Evolutionary conservation across 1,284 basidiomycete genomes (phyloP).

Genomic region (Rhodotorula mucilaginosa): DNA sequence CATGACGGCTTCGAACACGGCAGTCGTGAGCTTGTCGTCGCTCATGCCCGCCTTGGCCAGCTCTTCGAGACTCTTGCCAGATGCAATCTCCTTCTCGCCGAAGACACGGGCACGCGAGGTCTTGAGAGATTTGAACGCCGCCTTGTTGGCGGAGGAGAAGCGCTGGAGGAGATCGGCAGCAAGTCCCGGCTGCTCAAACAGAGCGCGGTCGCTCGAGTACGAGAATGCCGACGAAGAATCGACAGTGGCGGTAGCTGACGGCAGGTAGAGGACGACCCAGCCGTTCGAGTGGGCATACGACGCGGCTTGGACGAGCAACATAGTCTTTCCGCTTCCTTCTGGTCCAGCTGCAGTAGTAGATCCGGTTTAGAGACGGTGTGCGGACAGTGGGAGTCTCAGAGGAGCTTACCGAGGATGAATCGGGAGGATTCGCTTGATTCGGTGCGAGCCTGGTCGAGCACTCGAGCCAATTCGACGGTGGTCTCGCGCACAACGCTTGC

Average conservation of each 20-base stretch:
- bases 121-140: slow-evolving; percentile 44
- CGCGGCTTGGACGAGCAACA: slow-evolving; percentile 73
- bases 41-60: slow-evolving; percentile 61
- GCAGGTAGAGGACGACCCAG: slow-evolving; percentile 88
- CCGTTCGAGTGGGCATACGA: slow-evolving; percentile 66
- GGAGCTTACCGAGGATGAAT: slow-evolving; percentile 22
- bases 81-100: slow-evolving; percentile 59
- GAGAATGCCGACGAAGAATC: slow-evolving; percentile 72
- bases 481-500: slow-evolving; percentile 65
- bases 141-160: slow-evolving; percentile 49
- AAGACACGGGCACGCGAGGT: slow-evolving; percentile 35
- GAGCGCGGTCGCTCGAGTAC: slow-evolving; percentile 72
- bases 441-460: slow-evolving; percentile 55
- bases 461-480: slow-evolving; percentile 58
- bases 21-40: slow-evolving; percentile 58
- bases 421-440: slow-evolving; percentile 18
- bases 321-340: slow-evolving; percentile 78
- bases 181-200: slow-evolving; percentile 70
- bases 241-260: slow-evolving; percentile 69
- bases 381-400: not conserved
- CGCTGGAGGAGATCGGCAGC: slow-evolving; percentile 48
- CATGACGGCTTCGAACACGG: slow-evolving; percentile 65
- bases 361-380: too few relatives aligned
- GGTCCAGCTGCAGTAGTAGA: slow-evolving; percentile 60
- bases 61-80: slow-evolving; percentile 58